These are phyloP conservation scores for Zhuliangozyma parablackwelliae DNA, from an alignment of 1,139 yeast species.

Conservation along the genomic window DNA sequence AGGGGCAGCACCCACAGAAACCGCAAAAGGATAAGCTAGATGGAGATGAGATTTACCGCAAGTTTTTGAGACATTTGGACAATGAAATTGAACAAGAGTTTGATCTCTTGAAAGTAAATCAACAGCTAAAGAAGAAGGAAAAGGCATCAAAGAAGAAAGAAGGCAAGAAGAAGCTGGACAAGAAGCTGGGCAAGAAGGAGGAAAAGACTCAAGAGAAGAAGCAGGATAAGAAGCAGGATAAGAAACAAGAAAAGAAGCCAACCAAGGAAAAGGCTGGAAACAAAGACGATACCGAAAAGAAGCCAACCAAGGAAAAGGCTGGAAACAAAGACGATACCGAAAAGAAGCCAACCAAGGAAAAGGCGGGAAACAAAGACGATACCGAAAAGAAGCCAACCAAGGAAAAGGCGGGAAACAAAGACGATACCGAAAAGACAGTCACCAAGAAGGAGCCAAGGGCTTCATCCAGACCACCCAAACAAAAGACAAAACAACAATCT, in stretches of 20 bases:
- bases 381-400: neutral
- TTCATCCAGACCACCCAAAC: too few species aligned
- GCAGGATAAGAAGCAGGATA: neutral
- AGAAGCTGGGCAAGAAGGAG: neutral
- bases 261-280: neutral
- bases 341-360: neutral
- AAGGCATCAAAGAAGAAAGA: constrained; percentile 9
- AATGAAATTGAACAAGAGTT: constrained; percentile 10
- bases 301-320: constrained; percentile 1
- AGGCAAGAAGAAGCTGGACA: constrained; percentile 2
- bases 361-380: neutral
- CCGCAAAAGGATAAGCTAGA: constrained; percentile 10
- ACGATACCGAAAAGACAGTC: neutral
- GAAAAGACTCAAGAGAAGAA: neutral
- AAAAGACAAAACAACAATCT: too few species aligned
- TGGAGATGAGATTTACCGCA: constrained; percentile 10
- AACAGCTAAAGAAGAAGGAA: constrained; percentile 5
- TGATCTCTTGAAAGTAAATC: constrained; percentile 10
- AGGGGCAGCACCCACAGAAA: neutral
- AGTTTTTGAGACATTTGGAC: constrained; percentile 8
- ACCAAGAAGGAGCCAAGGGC: neutral
- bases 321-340: neutral
- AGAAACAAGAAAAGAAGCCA: neutral
- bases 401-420: neutral
- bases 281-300: neutral